A percentile compares a stretch with the other conserved stretches of the same genome.
Conservation (phyloP, 2,329 filamentous ascomycete genomes). For the Beauveria bassiana region DNA sequence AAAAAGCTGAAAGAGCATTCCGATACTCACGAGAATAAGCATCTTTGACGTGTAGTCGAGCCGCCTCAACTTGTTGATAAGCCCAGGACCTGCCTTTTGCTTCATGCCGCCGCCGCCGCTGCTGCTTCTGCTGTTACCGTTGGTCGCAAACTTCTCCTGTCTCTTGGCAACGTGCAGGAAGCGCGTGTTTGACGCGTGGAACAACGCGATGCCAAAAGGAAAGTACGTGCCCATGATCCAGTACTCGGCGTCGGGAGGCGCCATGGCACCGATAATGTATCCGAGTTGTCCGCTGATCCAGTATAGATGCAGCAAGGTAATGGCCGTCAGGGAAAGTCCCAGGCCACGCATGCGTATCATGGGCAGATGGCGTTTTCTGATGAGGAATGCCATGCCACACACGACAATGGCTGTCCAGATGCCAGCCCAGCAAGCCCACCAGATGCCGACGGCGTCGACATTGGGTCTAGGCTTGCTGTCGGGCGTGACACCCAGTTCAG, state of each 20-base stretch:
- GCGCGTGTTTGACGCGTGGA: slow-evolving; percentile 55
- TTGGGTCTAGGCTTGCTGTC: slow-evolving; percentile 14
- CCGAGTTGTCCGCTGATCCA: slow-evolving; percentile 32
- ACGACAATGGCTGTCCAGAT: slow-evolving; percentile 29
- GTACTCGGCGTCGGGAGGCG: slow-evolving; percentile 46
- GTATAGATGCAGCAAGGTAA: slow-evolving; percentile 33
- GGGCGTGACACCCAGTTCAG: slow-evolving; percentile 18
- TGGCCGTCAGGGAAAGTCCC: slow-evolving; percentile 30
- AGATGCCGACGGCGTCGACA: slow-evolving; percentile 26
- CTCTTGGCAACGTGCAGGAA: slow-evolving; percentile 49
- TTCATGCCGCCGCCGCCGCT: neutral
- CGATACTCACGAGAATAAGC: slow-evolving; percentile 42
- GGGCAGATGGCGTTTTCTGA: slow-evolving; percentile 26
- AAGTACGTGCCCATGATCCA: slow-evolving; percentile 60
- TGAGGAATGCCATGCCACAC: slow-evolving; percentile 31
- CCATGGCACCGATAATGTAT: slow-evolving; percentile 27
- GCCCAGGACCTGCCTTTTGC: slow-evolving; percentile 17
- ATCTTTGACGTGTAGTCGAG: slow-evolving; percentile 37
- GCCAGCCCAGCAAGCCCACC: slow-evolving; percentile 24
- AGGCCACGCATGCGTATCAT: slow-evolving; percentile 33
- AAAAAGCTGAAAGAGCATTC: slow-evolving; percentile 49
- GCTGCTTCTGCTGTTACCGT: too few species aligned
- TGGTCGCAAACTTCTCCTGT: slow-evolving; percentile 30
- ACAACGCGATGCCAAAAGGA: slow-evolving; percentile 56
- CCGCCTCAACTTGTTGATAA: slow-evolving; percentile 22